phyloP scores from a whole-genome alignment of 192 early-diverging fungal species.

The Rhizophlyctis rosea region DNA sequence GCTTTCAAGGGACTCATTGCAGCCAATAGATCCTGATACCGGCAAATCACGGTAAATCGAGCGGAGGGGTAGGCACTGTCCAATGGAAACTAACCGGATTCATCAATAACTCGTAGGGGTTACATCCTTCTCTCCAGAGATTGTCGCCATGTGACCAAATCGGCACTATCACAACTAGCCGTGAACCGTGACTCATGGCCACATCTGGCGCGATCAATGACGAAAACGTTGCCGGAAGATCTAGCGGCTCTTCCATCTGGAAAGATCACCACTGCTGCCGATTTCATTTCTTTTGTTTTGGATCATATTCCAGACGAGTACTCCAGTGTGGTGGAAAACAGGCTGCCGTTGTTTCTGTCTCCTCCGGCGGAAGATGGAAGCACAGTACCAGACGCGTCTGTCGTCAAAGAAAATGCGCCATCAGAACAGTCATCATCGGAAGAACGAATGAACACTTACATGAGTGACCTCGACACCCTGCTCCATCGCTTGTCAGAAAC shows the following conservation, averaged over 20 bases:
- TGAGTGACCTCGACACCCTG: slow-evolving; percentile 26
- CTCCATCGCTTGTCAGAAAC: slow-evolving; percentile 19
- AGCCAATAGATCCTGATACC: slow-evolving; percentile 34
- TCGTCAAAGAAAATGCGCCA: background rate
- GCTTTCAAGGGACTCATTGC: slow-evolving; percentile 27
- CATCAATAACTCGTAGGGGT: slow-evolving; percentile 16
- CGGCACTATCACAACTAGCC: slow-evolving; percentile 24
- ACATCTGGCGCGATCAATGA: slow-evolving; percentile 14
- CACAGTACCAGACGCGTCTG: background rate
- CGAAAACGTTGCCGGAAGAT: slow-evolving; percentile 18
- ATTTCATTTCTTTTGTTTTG: slow-evolving; percentile 22
- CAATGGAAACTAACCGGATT: background rate
- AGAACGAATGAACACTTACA: slow-evolving; percentile 24
- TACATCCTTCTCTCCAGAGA: slow-evolving; percentile 14
- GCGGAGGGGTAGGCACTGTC: background rate
- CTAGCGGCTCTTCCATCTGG: slow-evolving; percentile 7
- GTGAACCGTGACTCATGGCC: slow-evolving; percentile 29
- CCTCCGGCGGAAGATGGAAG: background rate
- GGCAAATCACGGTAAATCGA: slow-evolving; percentile 21
- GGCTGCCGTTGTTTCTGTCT: slow-evolving; percentile 23
- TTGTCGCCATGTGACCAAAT: background rate
- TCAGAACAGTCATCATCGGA: slow-evolving; percentile 1
- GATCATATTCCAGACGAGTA: slow-evolving; percentile 29
- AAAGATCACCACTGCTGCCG: slow-evolving; percentile 12
- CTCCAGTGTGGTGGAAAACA: slow-evolving; percentile 30